Conservation (phyloP, 2,329 filamentous ascomycete species). For the Dactylellina cionopaga region DNA sequence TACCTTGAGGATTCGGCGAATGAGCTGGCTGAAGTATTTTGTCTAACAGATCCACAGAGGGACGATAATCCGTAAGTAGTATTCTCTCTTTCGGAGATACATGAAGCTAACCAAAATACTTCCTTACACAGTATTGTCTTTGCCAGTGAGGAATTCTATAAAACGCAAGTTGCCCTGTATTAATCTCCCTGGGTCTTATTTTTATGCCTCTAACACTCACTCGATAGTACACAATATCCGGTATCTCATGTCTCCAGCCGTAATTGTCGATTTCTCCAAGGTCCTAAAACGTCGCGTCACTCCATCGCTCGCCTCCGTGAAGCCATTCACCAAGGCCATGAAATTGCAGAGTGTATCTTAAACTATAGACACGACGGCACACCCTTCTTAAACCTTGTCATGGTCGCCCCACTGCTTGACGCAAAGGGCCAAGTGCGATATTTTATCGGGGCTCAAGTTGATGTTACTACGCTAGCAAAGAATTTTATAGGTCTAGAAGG, state of each 20-base stretch:
- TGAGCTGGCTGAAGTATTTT: slow-evolving; percentile 79
- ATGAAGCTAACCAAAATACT: slow-evolving; percentile 59
- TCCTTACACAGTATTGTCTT: slow-evolving; percentile 48
- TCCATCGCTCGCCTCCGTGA: slow-evolving; percentile 72
- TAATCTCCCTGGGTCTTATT: slow-evolving; percentile 75
- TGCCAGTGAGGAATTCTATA: slow-evolving; percentile 23
- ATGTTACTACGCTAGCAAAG: slow-evolving; percentile 74
- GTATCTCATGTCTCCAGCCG: slow-evolving; percentile 77
- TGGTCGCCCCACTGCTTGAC: slow-evolving; percentile 77
- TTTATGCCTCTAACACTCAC: neutral
- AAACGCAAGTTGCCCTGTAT: slow-evolving; percentile 47
- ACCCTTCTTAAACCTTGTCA: slow-evolving; percentile 79
- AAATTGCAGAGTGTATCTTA: slow-evolving; percentile 77
- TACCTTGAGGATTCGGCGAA: slow-evolving; percentile 70
- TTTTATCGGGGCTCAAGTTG: slow-evolving; percentile 77
- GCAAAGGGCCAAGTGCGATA: slow-evolving; percentile 74
- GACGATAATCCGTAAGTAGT: slow-evolving; percentile 69
- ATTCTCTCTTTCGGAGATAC: neutral
- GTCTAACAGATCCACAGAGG: slow-evolving; percentile 77
- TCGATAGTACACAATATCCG: slow-evolving; percentile 75
- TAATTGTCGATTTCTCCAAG: slow-evolving; percentile 82
- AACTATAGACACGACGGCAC: slow-evolving; percentile 82
- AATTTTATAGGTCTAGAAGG: slow-evolving; percentile 74
- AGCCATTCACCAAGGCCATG: slow-evolving; percentile 71
- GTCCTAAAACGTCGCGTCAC: slow-evolving; percentile 73